These are phyloP conservation scores for Ulmus americana DNA, from an alignment of 331 rosid species.

Conservation along the genomic window DNA sequence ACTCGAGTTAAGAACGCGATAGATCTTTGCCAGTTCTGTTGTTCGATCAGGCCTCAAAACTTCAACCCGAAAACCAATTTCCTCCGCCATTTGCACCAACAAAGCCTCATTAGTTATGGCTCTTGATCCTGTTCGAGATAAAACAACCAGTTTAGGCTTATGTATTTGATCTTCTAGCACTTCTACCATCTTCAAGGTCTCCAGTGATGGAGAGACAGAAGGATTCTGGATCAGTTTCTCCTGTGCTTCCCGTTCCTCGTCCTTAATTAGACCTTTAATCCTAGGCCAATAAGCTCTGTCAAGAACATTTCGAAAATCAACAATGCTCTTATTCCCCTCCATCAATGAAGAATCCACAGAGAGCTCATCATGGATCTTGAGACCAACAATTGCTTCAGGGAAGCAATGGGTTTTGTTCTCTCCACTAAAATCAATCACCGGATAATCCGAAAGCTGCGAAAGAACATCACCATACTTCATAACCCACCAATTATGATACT, in stretches of 20 bases:
- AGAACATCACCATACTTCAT: conserved; percentile 67
- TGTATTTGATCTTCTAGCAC: conserved; percentile 8
- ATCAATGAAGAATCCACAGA: conserved; percentile 51
- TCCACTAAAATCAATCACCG: conserved; percentile 39
- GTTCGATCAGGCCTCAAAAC: conserved; percentile 49
- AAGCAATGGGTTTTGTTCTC: conserved; percentile 75
- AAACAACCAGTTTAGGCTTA: conserved; percentile 46
- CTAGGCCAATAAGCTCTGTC: conserved; percentile 62
- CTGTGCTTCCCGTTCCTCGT: conserved; percentile 42
- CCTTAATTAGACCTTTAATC: conserved; percentile 38
- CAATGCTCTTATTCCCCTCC: conserved; percentile 49
- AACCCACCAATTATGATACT: conserved; percentile 83
- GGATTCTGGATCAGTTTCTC: conserved; percentile 18
- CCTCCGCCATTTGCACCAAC: conserved; percentile 54
- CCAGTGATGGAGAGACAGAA: conserved; percentile 27
- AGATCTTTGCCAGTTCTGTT: conserved; percentile 69
- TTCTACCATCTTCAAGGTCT: conserved; percentile 14
- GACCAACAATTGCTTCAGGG: conserved; percentile 70
- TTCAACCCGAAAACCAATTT: conserved; percentile 49
- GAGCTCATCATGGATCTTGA: conserved; percentile 68
- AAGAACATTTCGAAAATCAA: conserved; percentile 52
- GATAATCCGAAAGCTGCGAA: conserved; percentile 61
- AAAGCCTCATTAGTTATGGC: conserved; percentile 57
- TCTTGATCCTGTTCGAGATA: conserved; percentile 73
- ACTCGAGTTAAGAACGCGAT: conserved; percentile 48